Percentiles rank a stretch among this genome's conserved stretches.
phyloP scores from a whole-genome alignment of 257 asterid species.

The Solanum appendiculatum region DNA sequence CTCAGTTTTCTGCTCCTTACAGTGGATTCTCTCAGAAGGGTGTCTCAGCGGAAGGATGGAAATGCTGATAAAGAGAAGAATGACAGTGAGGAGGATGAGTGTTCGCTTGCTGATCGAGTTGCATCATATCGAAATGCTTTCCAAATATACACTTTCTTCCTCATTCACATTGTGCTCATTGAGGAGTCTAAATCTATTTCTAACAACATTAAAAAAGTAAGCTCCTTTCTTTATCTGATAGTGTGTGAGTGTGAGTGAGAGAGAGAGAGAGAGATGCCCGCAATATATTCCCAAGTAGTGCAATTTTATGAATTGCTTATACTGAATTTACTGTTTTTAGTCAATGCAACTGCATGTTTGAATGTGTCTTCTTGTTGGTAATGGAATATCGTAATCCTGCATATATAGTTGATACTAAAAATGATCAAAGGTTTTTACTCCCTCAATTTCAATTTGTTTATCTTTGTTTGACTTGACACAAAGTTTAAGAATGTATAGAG shows the following conservation, averaged over 20 bases:
- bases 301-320: background rate
- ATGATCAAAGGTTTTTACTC: too few species aligned
- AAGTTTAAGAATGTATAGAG: too few species aligned
- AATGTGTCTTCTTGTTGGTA: too few species aligned
- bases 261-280: background rate
- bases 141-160: conserved; percentile 78
- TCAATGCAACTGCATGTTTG: too few species aligned
- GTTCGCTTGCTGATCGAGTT: conserved; percentile 34
- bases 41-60: conserved; percentile 16
- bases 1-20: conserved; percentile 76
- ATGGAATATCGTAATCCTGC: too few species aligned
- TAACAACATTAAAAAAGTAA: conserved; percentile 41
- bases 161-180: conserved; percentile 52
- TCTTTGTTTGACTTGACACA: too few species aligned
- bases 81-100: too few species aligned
- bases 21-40: conserved; percentile 48
- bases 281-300: background rate
- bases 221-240: background rate
- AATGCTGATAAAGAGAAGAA: conserved; percentile 24
- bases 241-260: background rate
- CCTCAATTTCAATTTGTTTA: too few species aligned
- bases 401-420: too few species aligned
- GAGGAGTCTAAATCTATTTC: conserved; percentile 50
- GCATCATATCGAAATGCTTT: conserved; percentile 79
- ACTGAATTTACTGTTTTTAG: too few species aligned